Percentiles rank a stretch among this genome's conserved stretches.
phyloP scores from a whole-genome alignment of 306 rosid species.

The Castanea crenata region DNA sequence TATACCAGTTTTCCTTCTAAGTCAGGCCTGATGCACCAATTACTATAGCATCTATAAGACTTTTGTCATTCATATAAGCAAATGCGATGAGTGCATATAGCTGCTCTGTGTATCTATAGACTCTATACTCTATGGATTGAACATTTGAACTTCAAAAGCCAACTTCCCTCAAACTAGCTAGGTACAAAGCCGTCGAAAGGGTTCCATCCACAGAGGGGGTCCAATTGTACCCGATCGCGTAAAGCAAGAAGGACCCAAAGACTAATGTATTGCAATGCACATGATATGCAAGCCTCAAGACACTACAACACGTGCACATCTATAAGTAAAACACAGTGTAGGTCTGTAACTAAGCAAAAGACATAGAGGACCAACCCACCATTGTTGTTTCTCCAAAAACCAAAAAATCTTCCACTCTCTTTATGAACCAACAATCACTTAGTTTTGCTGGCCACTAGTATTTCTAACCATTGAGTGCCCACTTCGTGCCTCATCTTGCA shows the following conservation, averaged over 20 bases:
- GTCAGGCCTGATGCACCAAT: too few relatives aligned
- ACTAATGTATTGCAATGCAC: not conserved
- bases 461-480: not conserved
- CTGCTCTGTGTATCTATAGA: not conserved
- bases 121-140: not conserved
- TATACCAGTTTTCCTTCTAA: too few relatives aligned
- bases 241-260: not conserved
- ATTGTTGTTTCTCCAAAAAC: not conserved
- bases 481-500: not conserved
- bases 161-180: not conserved
- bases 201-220: not conserved
- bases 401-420: not conserved
- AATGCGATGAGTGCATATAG: too few relatives aligned
- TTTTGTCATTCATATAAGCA: too few relatives aligned
- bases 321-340: not conserved
- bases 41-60: too few relatives aligned
- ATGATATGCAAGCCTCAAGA: slow-evolving; percentile 13
- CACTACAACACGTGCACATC: slow-evolving; percentile 15
- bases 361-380: not conserved
- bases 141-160: not conserved
- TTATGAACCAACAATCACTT: not conserved
- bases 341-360: not conserved
- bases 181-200: not conserved
- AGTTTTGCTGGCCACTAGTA: not conserved
- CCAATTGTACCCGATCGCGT: not conserved